phyloP scores from a whole-genome alignment of 2,329 filamentous ascomycete species.

The Aureobasidium pullulans region DNA sequence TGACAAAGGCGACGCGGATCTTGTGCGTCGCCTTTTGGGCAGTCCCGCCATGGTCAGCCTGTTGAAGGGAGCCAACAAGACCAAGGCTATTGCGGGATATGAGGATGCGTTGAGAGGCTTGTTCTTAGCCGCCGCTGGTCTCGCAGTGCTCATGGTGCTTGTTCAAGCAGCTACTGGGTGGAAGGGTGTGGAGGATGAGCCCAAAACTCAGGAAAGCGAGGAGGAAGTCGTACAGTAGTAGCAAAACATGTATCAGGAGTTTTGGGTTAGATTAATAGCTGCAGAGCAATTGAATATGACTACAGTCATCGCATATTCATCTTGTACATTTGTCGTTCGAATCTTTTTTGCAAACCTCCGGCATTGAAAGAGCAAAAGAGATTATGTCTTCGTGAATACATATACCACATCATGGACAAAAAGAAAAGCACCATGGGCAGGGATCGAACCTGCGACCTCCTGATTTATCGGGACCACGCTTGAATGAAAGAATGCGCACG shows the following conservation, averaged over 20 bases:
- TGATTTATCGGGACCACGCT: too few species aligned
- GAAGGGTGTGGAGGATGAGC: slow-evolving; percentile 30
- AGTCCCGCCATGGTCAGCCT: slow-evolving; percentile 49
- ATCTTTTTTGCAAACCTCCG: too few species aligned
- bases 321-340: too few species aligned
- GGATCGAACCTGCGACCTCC: too few species aligned
- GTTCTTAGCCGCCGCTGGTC: slow-evolving; percentile 44
- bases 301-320: too few species aligned
- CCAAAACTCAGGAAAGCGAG: slow-evolving; percentile 9
- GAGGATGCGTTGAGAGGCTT: slow-evolving; percentile 46
- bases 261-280: too few species aligned
- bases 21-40: slow-evolving; percentile 51
- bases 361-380: too few species aligned
- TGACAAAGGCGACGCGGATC: slow-evolving; percentile 31
- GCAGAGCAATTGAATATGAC: too few species aligned
- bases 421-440: too few species aligned
- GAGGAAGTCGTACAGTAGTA: slow-evolving; percentile 9
- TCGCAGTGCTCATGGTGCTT: slow-evolving; percentile 43
- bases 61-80: slow-evolving; percentile 42
- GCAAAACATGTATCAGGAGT: background rate
- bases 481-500: too few species aligned
- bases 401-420: too few species aligned
- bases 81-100: slow-evolving; percentile 48
- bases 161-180: slow-evolving; percentile 55
- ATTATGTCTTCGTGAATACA: too few species aligned